Percentiles rank a stretch among this genome's conserved stretches.
These are phyloP conservation scores for Canariomyces notabilis DNA, from an alignment of 2,329 filamentous ascomycete species.

Conservation along the genomic window DNA sequence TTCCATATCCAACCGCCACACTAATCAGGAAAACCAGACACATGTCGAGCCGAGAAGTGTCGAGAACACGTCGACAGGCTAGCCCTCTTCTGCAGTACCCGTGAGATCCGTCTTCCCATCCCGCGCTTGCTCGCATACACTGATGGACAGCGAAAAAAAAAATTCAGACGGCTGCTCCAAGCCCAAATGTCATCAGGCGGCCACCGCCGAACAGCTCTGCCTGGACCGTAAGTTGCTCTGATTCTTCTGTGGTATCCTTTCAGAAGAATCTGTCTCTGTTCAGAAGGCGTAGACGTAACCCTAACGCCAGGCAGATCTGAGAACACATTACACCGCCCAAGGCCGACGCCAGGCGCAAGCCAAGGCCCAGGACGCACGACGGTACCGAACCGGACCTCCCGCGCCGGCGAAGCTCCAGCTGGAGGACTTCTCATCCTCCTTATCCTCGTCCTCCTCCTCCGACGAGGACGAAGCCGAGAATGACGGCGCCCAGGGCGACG, in stretches of 20 bases:
- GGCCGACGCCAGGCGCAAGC: conserved; percentile 18
- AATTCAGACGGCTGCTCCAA: conserved; percentile 20
- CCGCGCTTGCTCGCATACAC: not conserved
- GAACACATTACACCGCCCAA: conserved; percentile 20
- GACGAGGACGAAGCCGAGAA: too few relatives aligned
- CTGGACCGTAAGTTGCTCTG: conserved; percentile 15
- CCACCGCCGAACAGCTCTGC: conserved; percentile 21
- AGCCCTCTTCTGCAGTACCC: conserved; percentile 19
- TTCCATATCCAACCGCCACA: not conserved
- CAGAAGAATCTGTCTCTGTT: not conserved
- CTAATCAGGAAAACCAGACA: conserved; percentile 14
- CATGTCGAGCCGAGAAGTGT: conserved; percentile 19
- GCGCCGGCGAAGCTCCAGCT: not conserved
- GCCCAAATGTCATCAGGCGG: conserved; percentile 16
- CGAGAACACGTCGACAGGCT: conserved; percentile 17
- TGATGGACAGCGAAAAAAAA: not conserved
- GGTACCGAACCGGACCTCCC: not conserved
- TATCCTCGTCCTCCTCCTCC: too few relatives aligned
- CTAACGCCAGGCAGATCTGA: conserved; percentile 18
- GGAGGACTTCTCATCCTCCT: not conserved
- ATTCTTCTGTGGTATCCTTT: too few relatives aligned
- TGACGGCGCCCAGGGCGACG: too few relatives aligned
- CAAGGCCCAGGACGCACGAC: not conserved
- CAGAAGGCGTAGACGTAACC: too few relatives aligned
- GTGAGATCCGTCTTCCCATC: conserved; percentile 5